phyloP scores from a whole-genome alignment of 75 land plant species.

The Picea sitchensis region DNA sequence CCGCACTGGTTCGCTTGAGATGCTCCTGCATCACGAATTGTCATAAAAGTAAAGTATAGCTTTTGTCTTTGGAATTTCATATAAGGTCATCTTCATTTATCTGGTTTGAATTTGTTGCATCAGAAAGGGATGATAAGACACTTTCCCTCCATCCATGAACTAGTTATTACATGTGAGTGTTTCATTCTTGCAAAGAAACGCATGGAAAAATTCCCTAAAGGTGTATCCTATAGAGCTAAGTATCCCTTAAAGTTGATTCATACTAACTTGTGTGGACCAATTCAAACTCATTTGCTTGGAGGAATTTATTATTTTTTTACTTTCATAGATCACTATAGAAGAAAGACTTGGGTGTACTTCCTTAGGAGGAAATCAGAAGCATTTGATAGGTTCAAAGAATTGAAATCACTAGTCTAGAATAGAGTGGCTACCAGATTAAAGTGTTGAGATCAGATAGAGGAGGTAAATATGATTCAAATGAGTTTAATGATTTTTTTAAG shows the following conservation, averaged over 20 bases:
- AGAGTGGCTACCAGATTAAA: not conserved
- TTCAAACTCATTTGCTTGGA: conserved; percentile 3
- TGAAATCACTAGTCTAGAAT: conserved; percentile 5
- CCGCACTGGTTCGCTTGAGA: too few species aligned
- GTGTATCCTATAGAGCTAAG: not conserved
- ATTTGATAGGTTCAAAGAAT: conserved; percentile 9
- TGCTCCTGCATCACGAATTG: too few species aligned
- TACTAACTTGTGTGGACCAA: conserved; percentile 14
- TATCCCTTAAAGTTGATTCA: conserved; percentile 8
- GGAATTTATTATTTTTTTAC: conserved; percentile 7
- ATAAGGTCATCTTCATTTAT: conserved; percentile 6
- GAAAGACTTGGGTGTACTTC: conserved; percentile 19
- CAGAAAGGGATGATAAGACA: not conserved
- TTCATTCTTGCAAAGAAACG: conserved; percentile 1
- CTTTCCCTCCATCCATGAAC: not conserved
- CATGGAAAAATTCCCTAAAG: not conserved
- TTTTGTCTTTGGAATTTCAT: not conserved
- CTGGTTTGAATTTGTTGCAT: not conserved
- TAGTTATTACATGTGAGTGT: not conserved
- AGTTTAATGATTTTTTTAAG: conserved; percentile 4
- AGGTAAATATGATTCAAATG: conserved; percentile 8
- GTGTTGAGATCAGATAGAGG: conserved; percentile 1
- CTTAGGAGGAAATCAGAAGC: conserved; percentile 13
- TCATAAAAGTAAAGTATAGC: not conserved
- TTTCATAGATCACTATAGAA: conserved; percentile 20